Conservation (phyloP, 129 eudicot genomes). For the Tagetes patula region DNA sequence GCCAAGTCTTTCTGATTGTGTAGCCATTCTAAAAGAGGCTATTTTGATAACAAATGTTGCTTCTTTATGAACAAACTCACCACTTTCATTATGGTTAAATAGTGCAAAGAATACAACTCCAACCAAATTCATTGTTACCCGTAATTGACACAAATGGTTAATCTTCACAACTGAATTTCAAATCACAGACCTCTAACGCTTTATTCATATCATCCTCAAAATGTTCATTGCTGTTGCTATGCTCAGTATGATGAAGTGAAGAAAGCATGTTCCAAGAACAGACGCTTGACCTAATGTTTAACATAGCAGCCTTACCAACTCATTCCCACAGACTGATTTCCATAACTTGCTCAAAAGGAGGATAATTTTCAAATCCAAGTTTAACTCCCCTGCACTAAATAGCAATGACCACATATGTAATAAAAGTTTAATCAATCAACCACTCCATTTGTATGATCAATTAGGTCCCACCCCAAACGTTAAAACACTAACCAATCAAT, state of each 20-base stretch:
- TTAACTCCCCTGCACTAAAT: slow-evolving; percentile 72
- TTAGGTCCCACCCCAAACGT: not conserved
- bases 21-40: slow-evolving; percentile 96
- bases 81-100: slow-evolving; percentile 59
- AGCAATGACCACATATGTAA: slow-evolving; percentile 15
- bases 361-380: slow-evolving; percentile 35
- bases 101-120: slow-evolving; percentile 98
- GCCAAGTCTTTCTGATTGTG: slow-evolving; percentile 97
- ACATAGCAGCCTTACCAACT: slow-evolving; percentile 86
- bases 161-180: not conserved
- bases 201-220: slow-evolving; percentile 88
- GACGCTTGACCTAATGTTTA: slow-evolving; percentile 79
- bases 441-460: not conserved
- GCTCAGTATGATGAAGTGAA: slow-evolving; percentile 96
- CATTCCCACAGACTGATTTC: slow-evolving; percentile 86
- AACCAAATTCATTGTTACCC: slow-evolving; percentile 98
- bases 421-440: not conserved
- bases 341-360: slow-evolving; percentile 58
- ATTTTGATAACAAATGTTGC: slow-evolving; percentile 89
- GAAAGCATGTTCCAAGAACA: slow-evolving; percentile 92
- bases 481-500: slow-evolving; percentile 2
- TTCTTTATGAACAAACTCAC: slow-evolving; percentile 73
- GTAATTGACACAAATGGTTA: slow-evolving; percentile 13
- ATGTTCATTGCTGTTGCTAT: slow-evolving; percentile 75
- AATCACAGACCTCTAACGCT: slow-evolving; percentile 67